Conservation (phyloP, 805 yeast genomes). For the Citeromyces matritensis region DNA sequence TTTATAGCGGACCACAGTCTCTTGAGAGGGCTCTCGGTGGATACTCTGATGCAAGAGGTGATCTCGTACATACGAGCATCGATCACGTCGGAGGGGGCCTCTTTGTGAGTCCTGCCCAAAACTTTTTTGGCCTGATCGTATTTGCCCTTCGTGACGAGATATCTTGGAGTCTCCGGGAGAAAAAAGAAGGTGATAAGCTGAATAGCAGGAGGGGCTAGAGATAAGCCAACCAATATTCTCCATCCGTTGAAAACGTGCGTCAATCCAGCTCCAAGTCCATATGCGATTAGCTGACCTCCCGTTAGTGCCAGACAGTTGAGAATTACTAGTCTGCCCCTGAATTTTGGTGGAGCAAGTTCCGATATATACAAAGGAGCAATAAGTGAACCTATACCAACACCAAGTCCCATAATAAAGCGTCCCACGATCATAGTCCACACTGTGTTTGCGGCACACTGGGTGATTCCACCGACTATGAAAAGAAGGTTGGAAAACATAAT, state of each 20-base stretch:
- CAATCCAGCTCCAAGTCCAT: conserved; percentile 85
- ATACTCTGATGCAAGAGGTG: conserved; percentile 30
- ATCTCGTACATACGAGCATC: conserved; percentile 58
- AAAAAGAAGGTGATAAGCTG: conserved; percentile 70
- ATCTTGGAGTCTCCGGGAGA: conserved; percentile 94
- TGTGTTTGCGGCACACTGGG: conserved; percentile 69
- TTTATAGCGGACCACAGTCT: conserved; percentile 47
- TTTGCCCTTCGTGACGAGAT: conserved; percentile 57
- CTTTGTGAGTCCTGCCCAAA: conserved; percentile 42
- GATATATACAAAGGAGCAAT: conserved; percentile 89
- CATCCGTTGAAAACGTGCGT: conserved; percentile 68
- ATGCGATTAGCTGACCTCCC: conserved; percentile 90
- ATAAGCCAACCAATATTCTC: conserved; percentile 84
- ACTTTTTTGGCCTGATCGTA: conserved; percentile 54
- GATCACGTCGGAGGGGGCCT: conserved; percentile 49
- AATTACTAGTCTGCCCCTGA: conserved; percentile 84
- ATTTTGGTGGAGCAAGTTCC: conserved; percentile 84
- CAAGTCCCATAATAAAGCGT: conserved; percentile 87
- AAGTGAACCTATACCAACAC: conserved; percentile 89
- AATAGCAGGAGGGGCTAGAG: conserved; percentile 72
- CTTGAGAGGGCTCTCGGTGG: conserved; percentile 18
- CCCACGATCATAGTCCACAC: conserved; percentile 92
- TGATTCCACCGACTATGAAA: conserved; percentile 71
- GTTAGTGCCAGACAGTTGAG: conserved; percentile 83
- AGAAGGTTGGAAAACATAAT: conserved; percentile 70